Conservation (phyloP, 2,329 filamentous ascomycete species). For the Onygenales sp. region DNA sequence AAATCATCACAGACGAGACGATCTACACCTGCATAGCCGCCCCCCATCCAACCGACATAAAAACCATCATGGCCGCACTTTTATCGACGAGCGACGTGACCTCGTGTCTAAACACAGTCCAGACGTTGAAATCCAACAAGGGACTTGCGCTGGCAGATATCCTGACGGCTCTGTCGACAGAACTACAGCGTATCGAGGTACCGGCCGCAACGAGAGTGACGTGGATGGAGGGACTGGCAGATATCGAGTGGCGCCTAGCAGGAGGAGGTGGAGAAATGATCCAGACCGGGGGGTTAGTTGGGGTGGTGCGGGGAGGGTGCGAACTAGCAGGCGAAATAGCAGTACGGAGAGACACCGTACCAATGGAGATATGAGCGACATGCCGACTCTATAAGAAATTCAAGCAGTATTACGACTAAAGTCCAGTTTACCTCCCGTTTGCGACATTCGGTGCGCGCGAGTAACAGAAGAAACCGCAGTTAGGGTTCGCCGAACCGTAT, state of each 20-base stretch:
- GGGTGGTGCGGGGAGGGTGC: conserved; percentile 75
- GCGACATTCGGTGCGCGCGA: too few relatives aligned
- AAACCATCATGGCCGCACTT: conserved; percentile 72
- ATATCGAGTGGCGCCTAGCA: conserved; percentile 85
- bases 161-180: conserved; percentile 73
- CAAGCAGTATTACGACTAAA: too few relatives aligned
- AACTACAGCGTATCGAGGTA: conserved; percentile 73
- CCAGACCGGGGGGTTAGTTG: conserved; percentile 88
- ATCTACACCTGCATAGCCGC: conserved; percentile 98
- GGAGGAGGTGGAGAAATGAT: conserved; percentile 78
- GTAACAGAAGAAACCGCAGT: too few relatives aligned
- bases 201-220: conserved; percentile 76
- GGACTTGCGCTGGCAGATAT: conserved; percentile 91
- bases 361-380: background rate
- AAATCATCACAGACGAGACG: conserved; percentile 79
- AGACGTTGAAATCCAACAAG: conserved; percentile 73
- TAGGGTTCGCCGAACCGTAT: too few relatives aligned
- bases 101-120: conserved; percentile 78
- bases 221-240: conserved; percentile 84
- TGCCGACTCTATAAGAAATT: too few relatives aligned
- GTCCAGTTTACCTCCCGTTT: too few relatives aligned
- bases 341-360: conserved; percentile 4
- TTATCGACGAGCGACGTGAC: conserved; percentile 80
- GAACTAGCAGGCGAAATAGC: conserved; percentile 53
- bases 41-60: conserved; percentile 80